These are phyloP conservation scores for Paxillus ammoniavirescens DNA, from an alignment of 768 basidiomycete species.

Conservation along the genomic window DNA sequence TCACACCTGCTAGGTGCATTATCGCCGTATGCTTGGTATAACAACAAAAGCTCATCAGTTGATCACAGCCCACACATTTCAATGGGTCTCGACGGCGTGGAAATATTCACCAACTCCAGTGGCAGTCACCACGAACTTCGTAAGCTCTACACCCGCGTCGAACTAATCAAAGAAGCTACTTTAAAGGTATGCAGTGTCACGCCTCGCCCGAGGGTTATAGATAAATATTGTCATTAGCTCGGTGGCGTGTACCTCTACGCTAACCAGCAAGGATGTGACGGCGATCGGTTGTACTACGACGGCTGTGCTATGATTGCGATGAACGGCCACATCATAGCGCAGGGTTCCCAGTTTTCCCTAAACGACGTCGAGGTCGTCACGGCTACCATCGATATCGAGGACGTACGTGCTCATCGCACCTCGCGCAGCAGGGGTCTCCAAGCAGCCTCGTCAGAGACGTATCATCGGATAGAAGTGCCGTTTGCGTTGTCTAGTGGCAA, in stretches of 20 bases:
- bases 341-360: conserved; percentile 96
- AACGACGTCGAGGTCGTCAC: conserved; percentile 95
- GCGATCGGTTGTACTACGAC: conserved; percentile 96
- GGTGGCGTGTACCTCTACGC: conserved; percentile 98
- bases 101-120: conserved; percentile 98
- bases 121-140: conserved; percentile 98
- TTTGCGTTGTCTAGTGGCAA: conserved; percentile 78
- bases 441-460: conserved; percentile 71
- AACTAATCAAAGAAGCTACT: conserved; percentile 96
- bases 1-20: conserved; percentile 87
- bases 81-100: conserved; percentile 98
- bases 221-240: conserved; percentile 49
- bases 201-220: background rate
- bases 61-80: conserved; percentile 82
- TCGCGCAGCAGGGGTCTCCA: conserved; percentile 87
- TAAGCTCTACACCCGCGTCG: conserved; percentile 89
- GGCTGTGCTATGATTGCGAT: conserved; percentile 95
- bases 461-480: conserved; percentile 79
- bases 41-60: background rate
- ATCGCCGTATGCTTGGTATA: background rate
- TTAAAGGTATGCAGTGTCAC: conserved; percentile 59
- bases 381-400: conserved; percentile 96
- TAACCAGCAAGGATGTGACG: conserved; percentile 99
- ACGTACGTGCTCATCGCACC: conserved; percentile 87
- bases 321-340: conserved; percentile 89